phyloP scores from a whole-genome alignment of 768 basidiomycete species.

The Trametes cubensis region DNA sequence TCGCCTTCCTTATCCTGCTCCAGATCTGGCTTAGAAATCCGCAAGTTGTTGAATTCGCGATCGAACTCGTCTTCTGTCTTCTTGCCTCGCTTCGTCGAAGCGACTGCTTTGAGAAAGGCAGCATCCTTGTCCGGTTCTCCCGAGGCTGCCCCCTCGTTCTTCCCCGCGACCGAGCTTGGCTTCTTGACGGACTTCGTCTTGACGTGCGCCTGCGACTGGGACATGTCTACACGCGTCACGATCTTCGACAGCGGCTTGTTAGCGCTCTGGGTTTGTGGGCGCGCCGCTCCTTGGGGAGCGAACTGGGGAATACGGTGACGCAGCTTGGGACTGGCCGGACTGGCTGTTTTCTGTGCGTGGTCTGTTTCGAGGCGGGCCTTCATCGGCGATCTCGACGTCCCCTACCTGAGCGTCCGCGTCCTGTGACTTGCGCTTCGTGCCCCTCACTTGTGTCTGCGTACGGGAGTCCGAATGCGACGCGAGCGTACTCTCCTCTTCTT shows the following conservation, averaged over 20 bases:
- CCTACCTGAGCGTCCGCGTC: slow-evolving; percentile 36
- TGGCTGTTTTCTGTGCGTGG: slow-evolving; percentile 45
- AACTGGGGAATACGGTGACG: no score
- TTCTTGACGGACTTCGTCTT: slow-evolving; percentile 27
- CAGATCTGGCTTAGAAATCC: slow-evolving; percentile 66
- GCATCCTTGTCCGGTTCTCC: slow-evolving; percentile 68
- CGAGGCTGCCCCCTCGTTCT: slow-evolving; percentile 37
- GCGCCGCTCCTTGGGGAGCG: slow-evolving; percentile 28
- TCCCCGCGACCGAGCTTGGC: not conserved
- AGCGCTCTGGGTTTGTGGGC: slow-evolving; percentile 21
- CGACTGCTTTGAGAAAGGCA: slow-evolving; percentile 71
- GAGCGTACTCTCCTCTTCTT: slow-evolving; percentile 52
- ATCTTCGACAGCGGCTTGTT: slow-evolving; percentile 35
- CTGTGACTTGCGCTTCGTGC: slow-evolving; percentile 45
- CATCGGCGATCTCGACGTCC: slow-evolving; percentile 44
- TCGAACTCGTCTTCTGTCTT: slow-evolving; percentile 71
- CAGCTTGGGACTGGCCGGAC: slow-evolving; percentile 8
- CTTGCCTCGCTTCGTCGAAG: slow-evolving; percentile 71
- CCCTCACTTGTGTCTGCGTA: slow-evolving; percentile 25
- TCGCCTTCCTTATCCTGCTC: slow-evolving; percentile 49
- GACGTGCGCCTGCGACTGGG: slow-evolving; percentile 18
- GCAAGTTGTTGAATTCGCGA: slow-evolving; percentile 77
- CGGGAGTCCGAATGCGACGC: slow-evolving; percentile 15
- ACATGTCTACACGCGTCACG: slow-evolving; percentile 23
- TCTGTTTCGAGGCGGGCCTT: slow-evolving; percentile 37